Evolutionary conservation across 805 yeast genomes (phyloP).

Genomic region (Teunomyces funiuensis): DNA sequence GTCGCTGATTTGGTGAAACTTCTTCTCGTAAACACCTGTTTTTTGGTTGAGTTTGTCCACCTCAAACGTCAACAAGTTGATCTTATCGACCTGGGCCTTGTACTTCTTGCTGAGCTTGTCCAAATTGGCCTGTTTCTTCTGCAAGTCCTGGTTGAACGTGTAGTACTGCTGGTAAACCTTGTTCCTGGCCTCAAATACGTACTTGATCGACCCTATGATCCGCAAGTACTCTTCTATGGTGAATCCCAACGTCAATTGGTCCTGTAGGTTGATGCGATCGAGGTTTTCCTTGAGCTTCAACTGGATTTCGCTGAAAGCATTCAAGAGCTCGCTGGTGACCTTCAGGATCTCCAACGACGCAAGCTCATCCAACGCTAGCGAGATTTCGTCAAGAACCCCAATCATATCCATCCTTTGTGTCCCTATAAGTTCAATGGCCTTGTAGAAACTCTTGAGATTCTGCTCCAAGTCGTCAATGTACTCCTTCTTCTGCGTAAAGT

Average conservation of each 20-base stretch:
- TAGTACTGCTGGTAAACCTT: constrained; percentile 46
- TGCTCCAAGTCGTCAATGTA: constrained; percentile 71
- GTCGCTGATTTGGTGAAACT: constrained; percentile 62
- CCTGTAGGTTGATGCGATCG: constrained; percentile 79
- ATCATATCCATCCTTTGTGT: constrained; percentile 75
- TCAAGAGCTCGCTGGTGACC: constrained; percentile 59
- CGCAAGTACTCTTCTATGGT: constrained; percentile 87
- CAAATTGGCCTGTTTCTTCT: constrained; percentile 46
- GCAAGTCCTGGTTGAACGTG: constrained; percentile 44
- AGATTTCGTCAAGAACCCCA: constrained; percentile 68
- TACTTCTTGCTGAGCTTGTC: constrained; percentile 45
- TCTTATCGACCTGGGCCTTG: constrained; percentile 60
- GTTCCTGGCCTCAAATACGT: constrained; percentile 72
- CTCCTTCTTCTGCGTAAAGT: constrained; percentile 65
- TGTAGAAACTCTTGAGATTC: constrained; percentile 67
- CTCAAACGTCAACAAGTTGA: constrained; percentile 57
- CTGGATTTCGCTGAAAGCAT: constrained; percentile 73
- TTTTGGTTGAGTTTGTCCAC: constrained; percentile 54
- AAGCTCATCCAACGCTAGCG: constrained; percentile 49
- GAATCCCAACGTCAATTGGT: constrained; percentile 79
- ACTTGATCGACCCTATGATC: constrained; percentile 68
- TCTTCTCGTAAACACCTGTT: constrained; percentile 52
- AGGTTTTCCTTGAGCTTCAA: constrained; percentile 67
- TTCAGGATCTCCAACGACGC: constrained; percentile 75
- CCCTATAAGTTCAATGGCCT: constrained; percentile 71